phyloP scores from a whole-genome alignment of 148 eudicot genomes.

The Selenicereus undatus region DNA sequence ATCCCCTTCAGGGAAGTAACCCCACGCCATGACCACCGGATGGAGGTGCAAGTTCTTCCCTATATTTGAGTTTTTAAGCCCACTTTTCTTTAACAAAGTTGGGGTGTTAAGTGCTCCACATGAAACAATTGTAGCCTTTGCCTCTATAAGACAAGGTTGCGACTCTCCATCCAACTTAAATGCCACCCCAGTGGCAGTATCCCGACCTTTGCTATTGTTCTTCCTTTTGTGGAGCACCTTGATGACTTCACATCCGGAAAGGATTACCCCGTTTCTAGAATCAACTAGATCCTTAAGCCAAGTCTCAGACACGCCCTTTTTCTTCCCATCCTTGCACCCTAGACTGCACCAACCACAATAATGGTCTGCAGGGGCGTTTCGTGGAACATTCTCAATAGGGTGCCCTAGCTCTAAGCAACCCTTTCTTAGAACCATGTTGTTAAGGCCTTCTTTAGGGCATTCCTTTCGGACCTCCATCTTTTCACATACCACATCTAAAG shows the following conservation, averaged over 20 bases:
- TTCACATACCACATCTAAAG: slow-evolving; percentile 52
- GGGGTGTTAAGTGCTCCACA: slow-evolving; percentile 78
- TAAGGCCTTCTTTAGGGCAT: slow-evolving; percentile 54
- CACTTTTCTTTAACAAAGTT: slow-evolving; percentile 45
- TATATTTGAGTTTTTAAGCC: slow-evolving; percentile 54
- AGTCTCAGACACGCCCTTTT: slow-evolving; percentile 63
- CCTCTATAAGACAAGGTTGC: slow-evolving; percentile 36
- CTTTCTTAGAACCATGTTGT: slow-evolving; percentile 49
- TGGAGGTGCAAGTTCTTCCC: slow-evolving; percentile 67
- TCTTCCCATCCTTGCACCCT: slow-evolving; percentile 75
- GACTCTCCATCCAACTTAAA: slow-evolving; percentile 31
- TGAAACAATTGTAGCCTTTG: slow-evolving; percentile 50
- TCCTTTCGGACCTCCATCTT: slow-evolving; percentile 73
- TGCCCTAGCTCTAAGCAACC: slow-evolving; percentile 72
- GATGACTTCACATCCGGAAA: slow-evolving; percentile 42
- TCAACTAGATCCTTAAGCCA: slow-evolving; percentile 68
- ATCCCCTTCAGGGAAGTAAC: slow-evolving; percentile 47
- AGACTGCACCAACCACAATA: slow-evolving; percentile 82
- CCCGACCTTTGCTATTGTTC: slow-evolving; percentile 26
- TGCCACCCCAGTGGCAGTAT: slow-evolving; percentile 44
- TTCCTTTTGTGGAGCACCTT: slow-evolving; percentile 34
- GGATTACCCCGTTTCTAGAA: slow-evolving; percentile 55
- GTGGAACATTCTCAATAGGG: slow-evolving; percentile 40
- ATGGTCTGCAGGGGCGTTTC: slow-evolving; percentile 55
- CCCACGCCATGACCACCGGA: slow-evolving; percentile 79